phyloP scores from a whole-genome alignment of 225 moss, liverwort and hornwort genomes.

The Pseudisothecium myosuroides region DNA sequence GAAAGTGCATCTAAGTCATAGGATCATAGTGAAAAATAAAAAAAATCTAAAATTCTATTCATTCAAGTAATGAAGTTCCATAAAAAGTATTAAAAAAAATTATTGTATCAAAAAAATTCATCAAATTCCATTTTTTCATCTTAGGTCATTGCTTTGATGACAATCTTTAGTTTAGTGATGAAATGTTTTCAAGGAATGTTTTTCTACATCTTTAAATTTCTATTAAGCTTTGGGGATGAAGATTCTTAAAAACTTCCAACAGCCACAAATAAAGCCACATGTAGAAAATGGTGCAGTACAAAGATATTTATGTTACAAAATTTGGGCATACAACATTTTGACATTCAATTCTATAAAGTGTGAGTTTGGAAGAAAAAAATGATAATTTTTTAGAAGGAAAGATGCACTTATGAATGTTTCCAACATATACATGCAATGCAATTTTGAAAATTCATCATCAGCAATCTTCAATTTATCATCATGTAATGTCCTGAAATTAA shows the following conservation, averaged over 20 bases:
- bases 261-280: not conserved
- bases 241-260: not conserved
- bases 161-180: not conserved
- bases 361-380: not conserved
- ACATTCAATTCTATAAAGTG: not conserved
- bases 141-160: not conserved
- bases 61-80: not conserved
- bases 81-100: not conserved
- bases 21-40: not conserved
- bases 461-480: not conserved
- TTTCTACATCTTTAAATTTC: not conserved
- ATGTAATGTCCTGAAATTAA: accelerated
- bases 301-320: not conserved
- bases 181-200: not conserved
- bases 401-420: accelerated
- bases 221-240: not conserved
- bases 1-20: not conserved
- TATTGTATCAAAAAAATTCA: no score
- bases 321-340: not conserved
- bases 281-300: not conserved
- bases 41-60: not conserved
- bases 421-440: not conserved
- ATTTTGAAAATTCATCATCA: not conserved
- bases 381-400: not conserved
- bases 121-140: not conserved